phyloP scores from a whole-genome alignment of 108 stramenopile species.

The Seminavis robusta region DNA sequence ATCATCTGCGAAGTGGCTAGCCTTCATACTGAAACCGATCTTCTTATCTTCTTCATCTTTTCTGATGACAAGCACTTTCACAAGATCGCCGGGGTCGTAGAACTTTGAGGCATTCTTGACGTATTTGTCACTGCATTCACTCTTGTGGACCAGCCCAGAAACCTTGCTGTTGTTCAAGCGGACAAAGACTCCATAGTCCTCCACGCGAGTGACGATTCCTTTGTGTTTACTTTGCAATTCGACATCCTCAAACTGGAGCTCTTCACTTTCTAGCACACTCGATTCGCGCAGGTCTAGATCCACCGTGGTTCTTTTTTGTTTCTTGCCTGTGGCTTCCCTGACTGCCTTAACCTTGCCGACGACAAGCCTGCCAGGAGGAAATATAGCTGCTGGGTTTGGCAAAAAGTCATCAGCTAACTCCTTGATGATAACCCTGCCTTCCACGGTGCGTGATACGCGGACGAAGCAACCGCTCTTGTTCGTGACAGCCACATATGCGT shows the following conservation, averaged over 20 bases:
- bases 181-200: conserved; percentile 91
- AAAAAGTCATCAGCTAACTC: conserved; percentile 89
- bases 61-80: conserved; percentile 90
- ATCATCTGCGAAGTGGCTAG: conserved; percentile 88
- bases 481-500: conserved; percentile 85
- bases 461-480: conserved; percentile 93
- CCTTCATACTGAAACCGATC: conserved; percentile 85
- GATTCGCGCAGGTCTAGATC: conserved; percentile 85
- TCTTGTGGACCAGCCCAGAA: conserved; percentile 88
- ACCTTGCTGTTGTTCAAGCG: conserved; percentile 83
- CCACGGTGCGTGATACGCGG: conserved; percentile 67
- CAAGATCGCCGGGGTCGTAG: conserved; percentile 91
- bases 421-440: conserved; percentile 86
- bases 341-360: conserved; percentile 80
- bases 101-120: conserved; percentile 69
- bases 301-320: conserved; percentile 29
- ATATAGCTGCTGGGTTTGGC: conserved; percentile 65
- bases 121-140: conserved; percentile 85
- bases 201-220: conserved; percentile 82
- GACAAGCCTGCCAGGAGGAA: conserved; percentile 89
- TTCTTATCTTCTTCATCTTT: conserved; percentile 60
- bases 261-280: conserved; percentile 52
- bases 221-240: conserved; percentile 72
- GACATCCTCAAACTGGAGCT: conserved; percentile 70
- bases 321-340: conserved; percentile 19